Conservation (phyloP, 164 flowering plant genomes). For the Stephania yunnanensis region DNA sequence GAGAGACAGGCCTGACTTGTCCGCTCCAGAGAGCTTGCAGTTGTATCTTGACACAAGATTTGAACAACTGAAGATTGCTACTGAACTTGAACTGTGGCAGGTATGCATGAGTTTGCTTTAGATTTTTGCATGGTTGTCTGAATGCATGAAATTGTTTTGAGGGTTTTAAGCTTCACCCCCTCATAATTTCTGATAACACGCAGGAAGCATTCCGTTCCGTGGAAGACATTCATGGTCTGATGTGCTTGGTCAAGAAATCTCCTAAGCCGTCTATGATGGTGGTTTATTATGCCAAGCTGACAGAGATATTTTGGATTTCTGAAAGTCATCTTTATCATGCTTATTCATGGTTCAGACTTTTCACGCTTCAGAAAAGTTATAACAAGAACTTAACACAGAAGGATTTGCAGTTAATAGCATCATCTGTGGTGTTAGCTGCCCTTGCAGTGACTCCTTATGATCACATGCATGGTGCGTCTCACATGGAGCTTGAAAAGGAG, state of each 20-base stretch:
- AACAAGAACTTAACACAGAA: slow-evolving; percentile 84
- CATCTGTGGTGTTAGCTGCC: slow-evolving; percentile 88
- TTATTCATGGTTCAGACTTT: slow-evolving; percentile 92
- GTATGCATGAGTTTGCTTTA: slow-evolving; percentile 23
- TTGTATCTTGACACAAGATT: slow-evolving; percentile 89
- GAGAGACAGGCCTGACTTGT: slow-evolving; percentile 84
- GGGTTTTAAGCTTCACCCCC: not conserved
- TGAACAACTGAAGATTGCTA: slow-evolving; percentile 94
- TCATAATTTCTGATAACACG: slow-evolving; percentile 11
- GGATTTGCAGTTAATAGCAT: slow-evolving; percentile 83
- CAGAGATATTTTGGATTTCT: slow-evolving; percentile 81
- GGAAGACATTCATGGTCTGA: slow-evolving; percentile 89
- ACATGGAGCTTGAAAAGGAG: slow-evolving; percentile 80
- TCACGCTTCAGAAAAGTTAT: slow-evolving; percentile 71
- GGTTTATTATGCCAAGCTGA: slow-evolving; percentile 78
- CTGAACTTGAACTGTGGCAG: slow-evolving; percentile 97
- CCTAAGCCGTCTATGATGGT: slow-evolving; percentile 90
- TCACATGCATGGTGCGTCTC: slow-evolving; percentile 55
- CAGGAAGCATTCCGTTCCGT: slow-evolving; percentile 97
- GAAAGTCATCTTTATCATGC: slow-evolving; percentile 87
- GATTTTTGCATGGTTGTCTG: not conserved
- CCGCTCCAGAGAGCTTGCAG: slow-evolving; percentile 86
- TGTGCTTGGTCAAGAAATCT: slow-evolving; percentile 93
- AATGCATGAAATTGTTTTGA: not conserved
- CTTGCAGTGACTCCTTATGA: slow-evolving; percentile 71